Percentiles rank a stretch among this genome's conserved stretches.
Conservation (phyloP, 2,329 filamentous ascomycete species). For the Claviceps citrina region DNA sequence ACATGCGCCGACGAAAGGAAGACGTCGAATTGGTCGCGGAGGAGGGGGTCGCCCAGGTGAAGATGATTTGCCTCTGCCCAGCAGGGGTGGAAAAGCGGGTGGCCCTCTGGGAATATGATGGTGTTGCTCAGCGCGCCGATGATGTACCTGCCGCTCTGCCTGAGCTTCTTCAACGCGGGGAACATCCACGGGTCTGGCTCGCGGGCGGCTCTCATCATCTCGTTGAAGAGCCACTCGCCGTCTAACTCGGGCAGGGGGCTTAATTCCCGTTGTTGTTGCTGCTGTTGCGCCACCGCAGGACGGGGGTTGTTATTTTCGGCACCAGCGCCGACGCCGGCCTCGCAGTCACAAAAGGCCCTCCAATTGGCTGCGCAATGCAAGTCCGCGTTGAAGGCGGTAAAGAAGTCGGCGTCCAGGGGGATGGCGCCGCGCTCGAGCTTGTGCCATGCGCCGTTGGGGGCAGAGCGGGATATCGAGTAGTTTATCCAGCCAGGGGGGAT, state of each 20-base stretch:
- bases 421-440: constrained; percentile 74
- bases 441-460: constrained; percentile 75
- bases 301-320: no score
- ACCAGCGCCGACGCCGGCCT: no score
- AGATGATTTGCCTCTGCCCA: no score
- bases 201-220: constrained; percentile 69
- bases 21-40: constrained; percentile 62
- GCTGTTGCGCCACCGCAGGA: no score
- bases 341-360: constrained; percentile 43
- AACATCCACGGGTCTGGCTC: constrained; percentile 75
- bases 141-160: constrained; percentile 47
- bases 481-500: constrained; percentile 89
- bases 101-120: constrained; percentile 63
- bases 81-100: constrained; percentile 45
- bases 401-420: constrained; percentile 59
- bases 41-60: no score
- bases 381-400: constrained; percentile 58
- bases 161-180: constrained; percentile 59
- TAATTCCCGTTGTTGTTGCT: no score
- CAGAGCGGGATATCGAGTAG: constrained; percentile 65
- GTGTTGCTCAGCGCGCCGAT: constrained; percentile 83
- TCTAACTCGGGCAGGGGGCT: constrained; percentile 58
- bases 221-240: constrained; percentile 66
- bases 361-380: constrained; percentile 53
- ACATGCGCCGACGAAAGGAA: constrained; percentile 79